Percentiles rank a stretch among this genome's conserved stretches.
Conservation (phyloP, 352 stramenopile genomes). For the Plasmopara viticola region DNA sequence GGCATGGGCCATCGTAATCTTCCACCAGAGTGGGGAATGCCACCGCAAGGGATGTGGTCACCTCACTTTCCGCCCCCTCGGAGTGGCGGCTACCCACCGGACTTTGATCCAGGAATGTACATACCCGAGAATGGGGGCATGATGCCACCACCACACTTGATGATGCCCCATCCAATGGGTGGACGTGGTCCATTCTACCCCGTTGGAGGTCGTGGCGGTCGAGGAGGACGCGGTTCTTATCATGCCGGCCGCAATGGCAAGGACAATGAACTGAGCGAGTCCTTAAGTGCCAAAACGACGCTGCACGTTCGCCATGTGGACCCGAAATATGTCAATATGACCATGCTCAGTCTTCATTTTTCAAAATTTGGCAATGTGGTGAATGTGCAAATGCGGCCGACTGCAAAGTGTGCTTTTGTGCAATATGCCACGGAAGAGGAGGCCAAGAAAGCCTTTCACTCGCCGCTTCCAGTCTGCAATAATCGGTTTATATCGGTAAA, state of each 20-base stretch:
- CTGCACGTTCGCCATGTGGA: slow-evolving; percentile 82
- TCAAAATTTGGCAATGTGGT: slow-evolving; percentile 86
- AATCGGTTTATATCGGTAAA: slow-evolving; percentile 88
- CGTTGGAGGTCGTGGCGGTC: slow-evolving; percentile 33
- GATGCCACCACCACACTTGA: slow-evolving; percentile 58
- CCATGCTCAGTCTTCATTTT: slow-evolving; percentile 81
- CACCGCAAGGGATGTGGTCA: slow-evolving; percentile 59
- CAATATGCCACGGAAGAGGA: slow-evolving; percentile 80
- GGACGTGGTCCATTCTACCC: slow-evolving; percentile 40
- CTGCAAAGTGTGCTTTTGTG: slow-evolving; percentile 75
- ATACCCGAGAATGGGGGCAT: slow-evolving; percentile 58
- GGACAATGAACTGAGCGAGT: slow-evolving; percentile 17
- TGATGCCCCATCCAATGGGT: slow-evolving; percentile 59
- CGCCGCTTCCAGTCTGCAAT: slow-evolving; percentile 83
- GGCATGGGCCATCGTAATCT: slow-evolving; percentile 51
- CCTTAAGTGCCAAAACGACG: slow-evolving; percentile 48
- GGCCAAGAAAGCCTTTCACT: slow-evolving; percentile 83
- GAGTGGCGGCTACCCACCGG: slow-evolving; percentile 32
- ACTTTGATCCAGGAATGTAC: slow-evolving; percentile 66
- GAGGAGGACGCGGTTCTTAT: slow-evolving; percentile 31
- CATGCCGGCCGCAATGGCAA: slow-evolving; percentile 30
- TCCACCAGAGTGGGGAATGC: slow-evolving; percentile 63
- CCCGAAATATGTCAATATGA: slow-evolving; percentile 87
- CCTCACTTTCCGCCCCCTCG: slow-evolving; percentile 44
- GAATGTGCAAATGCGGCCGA: slow-evolving; percentile 84